Conservation (phyloP, 2,329 filamentous ascomycete genomes). For the Lecanicillium sp. region DNA sequence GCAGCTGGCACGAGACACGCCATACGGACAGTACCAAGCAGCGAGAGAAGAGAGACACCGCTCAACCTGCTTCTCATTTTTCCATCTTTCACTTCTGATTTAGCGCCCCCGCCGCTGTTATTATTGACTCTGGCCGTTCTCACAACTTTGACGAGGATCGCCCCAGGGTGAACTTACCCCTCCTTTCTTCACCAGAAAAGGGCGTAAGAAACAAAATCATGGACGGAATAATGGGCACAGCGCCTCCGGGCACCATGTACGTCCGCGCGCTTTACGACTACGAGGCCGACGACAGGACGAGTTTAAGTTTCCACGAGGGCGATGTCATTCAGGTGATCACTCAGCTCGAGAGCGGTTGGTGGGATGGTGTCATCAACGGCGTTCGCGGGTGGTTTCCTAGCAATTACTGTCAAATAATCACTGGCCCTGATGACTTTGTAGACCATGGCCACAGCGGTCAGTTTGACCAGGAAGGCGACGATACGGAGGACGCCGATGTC, state of each 20-base stretch:
- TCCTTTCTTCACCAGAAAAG: constrained; percentile 9
- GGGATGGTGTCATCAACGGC: constrained; percentile 96
- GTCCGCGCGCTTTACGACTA: constrained; percentile 97
- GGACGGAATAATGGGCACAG: constrained; percentile 53
- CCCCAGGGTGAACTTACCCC: constrained; percentile 16
- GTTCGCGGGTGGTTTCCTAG: constrained; percentile 98
- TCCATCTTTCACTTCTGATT: constrained; percentile 1
- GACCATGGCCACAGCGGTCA: constrained; percentile 50
- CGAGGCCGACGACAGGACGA: constrained; percentile 93
- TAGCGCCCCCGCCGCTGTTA: constrained; percentile 11
- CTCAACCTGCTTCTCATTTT: neutral
- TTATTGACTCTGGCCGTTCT: constrained; percentile 2
- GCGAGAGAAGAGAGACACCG: constrained; percentile 1
- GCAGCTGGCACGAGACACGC: constrained; percentile 7
- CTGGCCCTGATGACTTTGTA: constrained; percentile 63
- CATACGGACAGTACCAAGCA: constrained; percentile 4
- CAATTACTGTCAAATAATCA: constrained; percentile 91
- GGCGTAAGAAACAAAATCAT: constrained; percentile 30
- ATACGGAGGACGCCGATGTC: constrained; percentile 54
- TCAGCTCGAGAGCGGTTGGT: constrained; percentile 96
- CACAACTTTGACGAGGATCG: constrained; percentile 9
- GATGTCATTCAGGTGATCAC: constrained; percentile 98
- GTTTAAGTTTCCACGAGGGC: constrained; percentile 91
- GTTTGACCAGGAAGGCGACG: constrained; percentile 49
- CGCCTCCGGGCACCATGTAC: constrained; percentile 66